Conservation (phyloP, 2,329 filamentous ascomycete species). For the Dactylonectria estremocensis region DNA sequence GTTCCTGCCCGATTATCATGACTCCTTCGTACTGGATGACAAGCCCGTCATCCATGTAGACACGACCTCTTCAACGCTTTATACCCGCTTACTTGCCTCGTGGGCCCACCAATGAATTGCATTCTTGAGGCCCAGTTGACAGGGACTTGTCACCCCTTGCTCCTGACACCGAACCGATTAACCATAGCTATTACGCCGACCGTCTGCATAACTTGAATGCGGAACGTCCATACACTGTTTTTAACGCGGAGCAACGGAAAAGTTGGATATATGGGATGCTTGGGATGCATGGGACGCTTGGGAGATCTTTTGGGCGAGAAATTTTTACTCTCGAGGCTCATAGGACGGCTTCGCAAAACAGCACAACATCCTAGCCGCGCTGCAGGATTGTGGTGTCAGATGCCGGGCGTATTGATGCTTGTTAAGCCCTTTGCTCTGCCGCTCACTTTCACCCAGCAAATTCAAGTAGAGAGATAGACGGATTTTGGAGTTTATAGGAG, state of each 20-base stretch:
- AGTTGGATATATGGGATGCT: slow-evolving; percentile 36
- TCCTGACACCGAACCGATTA: slow-evolving; percentile 41
- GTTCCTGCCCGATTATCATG: slow-evolving; percentile 39
- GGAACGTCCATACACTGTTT: slow-evolving; percentile 23
- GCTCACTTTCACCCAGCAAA: slow-evolving; percentile 18
- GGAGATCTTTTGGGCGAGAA: slow-evolving; percentile 27
- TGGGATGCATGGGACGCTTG: slow-evolving; percentile 12
- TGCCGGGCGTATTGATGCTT: not conserved
- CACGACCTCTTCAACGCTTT: slow-evolving; percentile 41
- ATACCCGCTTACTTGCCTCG: slow-evolving; percentile 45
- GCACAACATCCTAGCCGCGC: slow-evolving; percentile 14
- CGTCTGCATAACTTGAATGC: slow-evolving; percentile 19
- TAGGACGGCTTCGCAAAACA: not conserved
- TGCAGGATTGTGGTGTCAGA: slow-evolving; percentile 3
- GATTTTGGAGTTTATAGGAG: slow-evolving; percentile 35
- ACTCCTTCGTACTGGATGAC: slow-evolving; percentile 39
- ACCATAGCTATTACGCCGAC: slow-evolving; percentile 43
- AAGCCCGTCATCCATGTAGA: slow-evolving; percentile 41
- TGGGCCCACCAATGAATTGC: slow-evolving; percentile 32
- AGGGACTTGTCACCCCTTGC: slow-evolving; percentile 26
- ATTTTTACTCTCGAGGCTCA: slow-evolving; percentile 20
- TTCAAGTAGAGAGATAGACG: slow-evolving; percentile 25
- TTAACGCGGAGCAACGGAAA: slow-evolving; percentile 33
- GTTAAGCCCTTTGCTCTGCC: slow-evolving; percentile 14
- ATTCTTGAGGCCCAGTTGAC: slow-evolving; percentile 22